These are phyloP conservation scores for Fusarium oxysporum DNA, from an alignment of 2,329 filamentous ascomycete genomes.

Conservation along the genomic window DNA sequence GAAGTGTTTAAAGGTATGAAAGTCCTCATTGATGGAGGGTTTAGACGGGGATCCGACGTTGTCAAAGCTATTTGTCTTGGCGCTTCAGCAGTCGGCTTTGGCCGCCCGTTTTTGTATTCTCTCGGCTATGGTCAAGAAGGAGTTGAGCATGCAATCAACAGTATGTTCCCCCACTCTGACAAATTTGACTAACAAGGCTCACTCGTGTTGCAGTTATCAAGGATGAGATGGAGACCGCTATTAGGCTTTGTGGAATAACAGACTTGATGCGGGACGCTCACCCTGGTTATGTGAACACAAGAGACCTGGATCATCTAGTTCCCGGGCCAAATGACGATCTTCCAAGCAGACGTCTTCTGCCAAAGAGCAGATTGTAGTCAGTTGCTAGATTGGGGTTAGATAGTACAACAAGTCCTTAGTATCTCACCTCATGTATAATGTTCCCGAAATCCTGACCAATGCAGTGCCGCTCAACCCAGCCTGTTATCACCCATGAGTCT, in stretches of 20 bases:
- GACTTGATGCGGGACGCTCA: neutral
- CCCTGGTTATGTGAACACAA: neutral
- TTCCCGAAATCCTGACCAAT: neutral
- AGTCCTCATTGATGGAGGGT: neutral
- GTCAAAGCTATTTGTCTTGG: neutral
- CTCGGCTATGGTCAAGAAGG: neutral
- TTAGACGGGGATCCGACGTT: neutral
- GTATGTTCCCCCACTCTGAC: neutral
- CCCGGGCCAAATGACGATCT: neutral
- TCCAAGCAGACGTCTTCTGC: neutral
- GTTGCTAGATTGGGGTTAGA: fast-evolving
- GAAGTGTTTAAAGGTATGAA: neutral
- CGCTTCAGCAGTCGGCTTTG: neutral
- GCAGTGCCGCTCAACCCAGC: neutral
- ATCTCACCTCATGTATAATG: neutral
- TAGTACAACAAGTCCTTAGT: neutral
- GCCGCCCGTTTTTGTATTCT: neutral
- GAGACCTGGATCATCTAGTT: neutral
- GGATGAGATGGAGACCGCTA: neutral
- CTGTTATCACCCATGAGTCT: neutral
- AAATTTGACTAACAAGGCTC: fast-evolving
- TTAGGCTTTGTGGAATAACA: neutral
- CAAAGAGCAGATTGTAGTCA: neutral
- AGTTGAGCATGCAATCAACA: neutral
- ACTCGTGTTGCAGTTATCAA: neutral